Conservation (phyloP, 2,329 filamentous ascomycete genomes). For the Furcasterigmium furcatum region DNA sequence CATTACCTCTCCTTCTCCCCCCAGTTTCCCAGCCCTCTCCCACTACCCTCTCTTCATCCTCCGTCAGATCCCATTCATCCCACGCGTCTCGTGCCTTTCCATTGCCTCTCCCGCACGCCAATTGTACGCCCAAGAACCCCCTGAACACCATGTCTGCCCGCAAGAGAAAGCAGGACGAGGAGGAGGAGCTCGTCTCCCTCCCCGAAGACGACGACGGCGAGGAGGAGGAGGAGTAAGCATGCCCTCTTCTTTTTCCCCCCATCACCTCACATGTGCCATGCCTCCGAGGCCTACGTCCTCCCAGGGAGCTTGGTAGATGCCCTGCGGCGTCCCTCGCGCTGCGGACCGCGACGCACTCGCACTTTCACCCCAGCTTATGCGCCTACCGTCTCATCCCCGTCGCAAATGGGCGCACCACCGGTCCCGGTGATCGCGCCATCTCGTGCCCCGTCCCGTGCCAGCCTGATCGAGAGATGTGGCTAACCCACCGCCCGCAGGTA, state of each 20-base stretch:
- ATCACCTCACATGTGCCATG: background rate
- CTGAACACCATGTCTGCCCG: conserved; percentile 39
- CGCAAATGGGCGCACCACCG: too few species aligned
- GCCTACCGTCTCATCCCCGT: too few species aligned
- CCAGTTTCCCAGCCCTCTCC: conserved; percentile 1
- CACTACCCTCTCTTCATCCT: conserved; percentile 7
- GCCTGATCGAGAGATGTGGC: background rate
- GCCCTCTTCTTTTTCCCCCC: background rate
- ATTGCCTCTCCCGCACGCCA: conserved; percentile 10
- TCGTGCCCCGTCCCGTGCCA: background rate
- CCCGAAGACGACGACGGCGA: conserved; percentile 48
- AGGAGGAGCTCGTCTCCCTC: conserved; percentile 52
- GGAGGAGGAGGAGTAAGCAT: conserved; percentile 52
- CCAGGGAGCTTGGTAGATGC: too few species aligned
- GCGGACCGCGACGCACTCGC: too few species aligned
- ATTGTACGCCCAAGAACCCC: conserved; percentile 18
- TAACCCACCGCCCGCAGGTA: conserved; percentile 18
- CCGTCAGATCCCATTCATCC: conserved; percentile 6
- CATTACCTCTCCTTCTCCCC: conserved; percentile 9
- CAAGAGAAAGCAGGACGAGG: conserved; percentile 52
- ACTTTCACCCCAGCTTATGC: too few species aligned
- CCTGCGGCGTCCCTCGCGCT: too few species aligned
- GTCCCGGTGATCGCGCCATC: too few species aligned
- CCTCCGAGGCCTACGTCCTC: too few species aligned
- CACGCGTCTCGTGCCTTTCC: conserved; percentile 1